These are phyloP conservation scores for Boletus smithii DNA, from an alignment of 1,284 basidiomycete genomes.

Conservation along the genomic window DNA sequence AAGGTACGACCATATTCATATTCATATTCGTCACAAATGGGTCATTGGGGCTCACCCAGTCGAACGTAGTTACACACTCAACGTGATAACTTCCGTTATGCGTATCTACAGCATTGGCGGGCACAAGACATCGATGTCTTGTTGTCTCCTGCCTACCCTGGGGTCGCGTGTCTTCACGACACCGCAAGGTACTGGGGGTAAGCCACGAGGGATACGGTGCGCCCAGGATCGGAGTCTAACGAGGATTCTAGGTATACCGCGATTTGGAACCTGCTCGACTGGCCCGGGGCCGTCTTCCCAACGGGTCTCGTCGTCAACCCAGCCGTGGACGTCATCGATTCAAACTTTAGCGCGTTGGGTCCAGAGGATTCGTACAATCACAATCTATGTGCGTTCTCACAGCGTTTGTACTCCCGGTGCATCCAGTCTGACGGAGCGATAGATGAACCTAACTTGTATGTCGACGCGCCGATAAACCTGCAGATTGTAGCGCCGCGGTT, in stretches of 20 bases:
- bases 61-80: conserved; percentile 26
- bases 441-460: conserved; percentile 24
- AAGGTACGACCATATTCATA: conserved; percentile 21
- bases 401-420: too few relatives aligned
- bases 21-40: not conserved
- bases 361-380: conserved; percentile 26
- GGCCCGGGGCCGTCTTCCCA: conserved; percentile 30
- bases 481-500: conserved; percentile 25
- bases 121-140: conserved; percentile 31
- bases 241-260: conserved; percentile 16
- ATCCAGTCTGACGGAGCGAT: not conserved
- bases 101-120: conserved; percentile 31
- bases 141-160: conserved; percentile 29
- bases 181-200: conserved; percentile 36
- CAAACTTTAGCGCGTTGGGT: conserved; percentile 8
- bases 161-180: conserved; percentile 27
- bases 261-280: conserved; percentile 32
- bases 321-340: conserved; percentile 13
- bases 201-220: not conserved
- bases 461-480: conserved; percentile 16
- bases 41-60: not conserved
- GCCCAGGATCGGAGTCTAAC: not conserved
- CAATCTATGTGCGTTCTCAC: conserved; percentile 15
- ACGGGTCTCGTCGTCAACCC: conserved; percentile 29
- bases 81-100: conserved; percentile 27